phyloP scores from a whole-genome alignment of 352 stramenopile species.

The Phytophthora nicotianae region DNA sequence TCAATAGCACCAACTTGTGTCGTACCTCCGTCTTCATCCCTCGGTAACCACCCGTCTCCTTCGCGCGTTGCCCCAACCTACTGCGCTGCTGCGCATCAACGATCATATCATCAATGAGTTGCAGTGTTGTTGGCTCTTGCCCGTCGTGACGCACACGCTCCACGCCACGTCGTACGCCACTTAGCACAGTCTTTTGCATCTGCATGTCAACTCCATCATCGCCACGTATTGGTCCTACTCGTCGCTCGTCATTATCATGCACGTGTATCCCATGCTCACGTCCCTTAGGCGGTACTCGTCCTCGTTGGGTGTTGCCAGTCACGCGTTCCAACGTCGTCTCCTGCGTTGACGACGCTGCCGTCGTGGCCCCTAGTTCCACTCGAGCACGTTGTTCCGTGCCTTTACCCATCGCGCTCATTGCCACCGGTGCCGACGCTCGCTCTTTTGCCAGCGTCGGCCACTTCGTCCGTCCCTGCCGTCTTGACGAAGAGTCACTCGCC shows the following conservation, averaged over 20 bases:
- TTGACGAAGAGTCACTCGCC: background rate
- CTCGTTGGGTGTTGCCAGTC: too few species aligned
- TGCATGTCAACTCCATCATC: background rate
- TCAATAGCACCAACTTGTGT: background rate
- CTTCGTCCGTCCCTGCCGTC: background rate
- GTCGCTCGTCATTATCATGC: background rate
- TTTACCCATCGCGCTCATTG: too few species aligned
- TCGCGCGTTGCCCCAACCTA: background rate
- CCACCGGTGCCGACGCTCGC: too few species aligned
- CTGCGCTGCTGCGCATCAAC: background rate
- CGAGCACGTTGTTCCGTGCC: too few species aligned
- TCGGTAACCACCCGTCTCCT: background rate
- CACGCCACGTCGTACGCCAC: background rate
- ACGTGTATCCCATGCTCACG: too few species aligned
- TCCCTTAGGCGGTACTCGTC: too few species aligned
- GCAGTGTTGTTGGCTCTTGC: background rate
- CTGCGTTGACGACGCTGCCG: too few species aligned
- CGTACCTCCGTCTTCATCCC: background rate
- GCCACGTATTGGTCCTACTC: background rate
- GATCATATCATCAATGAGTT: background rate
- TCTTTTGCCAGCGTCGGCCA: background rate
- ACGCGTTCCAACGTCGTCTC: too few species aligned
- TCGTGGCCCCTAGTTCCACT: too few species aligned
- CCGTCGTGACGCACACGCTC: background rate
- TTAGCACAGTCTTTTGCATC: background rate